A percentile compares a stretch with the other conserved stretches of the same genome.
Evolutionary conservation across 1,284 basidiomycete species (phyloP).

Genomic region (Phylloboletellus chloephorus): DNA sequence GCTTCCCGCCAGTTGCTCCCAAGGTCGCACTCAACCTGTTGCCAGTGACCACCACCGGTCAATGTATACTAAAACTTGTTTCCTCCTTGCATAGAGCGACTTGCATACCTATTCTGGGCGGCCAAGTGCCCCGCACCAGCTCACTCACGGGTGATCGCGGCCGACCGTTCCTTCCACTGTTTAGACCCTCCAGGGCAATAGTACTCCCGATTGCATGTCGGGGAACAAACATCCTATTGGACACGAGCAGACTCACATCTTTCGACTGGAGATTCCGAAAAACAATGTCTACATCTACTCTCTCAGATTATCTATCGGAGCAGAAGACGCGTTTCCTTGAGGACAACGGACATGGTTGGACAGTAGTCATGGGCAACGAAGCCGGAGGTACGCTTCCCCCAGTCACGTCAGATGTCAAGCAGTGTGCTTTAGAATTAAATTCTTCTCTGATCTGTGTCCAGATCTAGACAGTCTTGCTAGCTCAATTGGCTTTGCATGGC

Average conservation of each 20-base stretch:
- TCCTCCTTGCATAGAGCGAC: not conserved
- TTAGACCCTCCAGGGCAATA: not conserved
- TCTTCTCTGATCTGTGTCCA: slow-evolving; percentile 31
- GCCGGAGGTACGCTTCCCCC: slow-evolving; percentile 67
- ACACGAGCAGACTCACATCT: not conserved
- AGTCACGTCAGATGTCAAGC: not conserved
- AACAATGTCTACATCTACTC: slow-evolving; percentile 24
- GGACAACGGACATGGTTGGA: slow-evolving; percentile 59
- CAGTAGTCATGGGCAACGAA: slow-evolving; percentile 85
- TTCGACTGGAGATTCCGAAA: slow-evolving; percentile 3
- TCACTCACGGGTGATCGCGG: not conserved
- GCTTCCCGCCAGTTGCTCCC: not conserved
- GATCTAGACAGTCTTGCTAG: slow-evolving; percentile 87
- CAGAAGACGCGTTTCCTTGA: slow-evolving; percentile 39
- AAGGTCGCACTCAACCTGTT: not conserved
- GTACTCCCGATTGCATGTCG: not conserved
- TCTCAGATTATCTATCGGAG: slow-evolving; percentile 37
- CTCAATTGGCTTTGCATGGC: slow-evolving; percentile 77
- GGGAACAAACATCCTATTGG: slow-evolving; percentile 1
- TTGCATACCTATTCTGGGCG: not conserved
- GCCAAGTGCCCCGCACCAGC: not conserved
- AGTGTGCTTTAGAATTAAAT: not conserved
- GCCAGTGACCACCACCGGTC: not conserved
- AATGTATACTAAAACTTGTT: slow-evolving; percentile 2
- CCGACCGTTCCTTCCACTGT: not conserved